Base-by-base conservation (phyloP, 2,329 filamentous ascomycete species). In the Penicillium olsonii region DNA sequence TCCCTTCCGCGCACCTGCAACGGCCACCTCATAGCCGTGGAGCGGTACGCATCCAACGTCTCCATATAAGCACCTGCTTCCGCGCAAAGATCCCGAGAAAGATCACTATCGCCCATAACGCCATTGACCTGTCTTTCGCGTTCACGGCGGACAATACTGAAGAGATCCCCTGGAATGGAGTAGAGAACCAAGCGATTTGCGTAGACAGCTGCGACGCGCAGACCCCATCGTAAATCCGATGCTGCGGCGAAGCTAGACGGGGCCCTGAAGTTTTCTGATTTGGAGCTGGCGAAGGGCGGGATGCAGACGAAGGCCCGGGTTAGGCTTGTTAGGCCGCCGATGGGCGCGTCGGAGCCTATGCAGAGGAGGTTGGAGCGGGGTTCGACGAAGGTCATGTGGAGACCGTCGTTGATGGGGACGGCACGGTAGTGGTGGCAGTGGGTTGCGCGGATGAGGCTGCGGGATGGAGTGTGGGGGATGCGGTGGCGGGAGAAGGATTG, bases 331-430 rank as follows among this genome's bases (percentile, higher is more conserved):
- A 75, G 79, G 37, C 82, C 81, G n/a, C 74, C 74, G 15, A 82
- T 69, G 1, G 83, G 81, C 0, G 81, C 78, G 69, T 87, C 82
- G 38, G 76, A 82, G 3, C 85, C 84, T 14, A 88, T 68, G 52
- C 79, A 84, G 6, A 88, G 74, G 8, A 75, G 66, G 9, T 76
- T 78, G 1, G 75, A 80, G 10, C 67, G 66, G 4, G 84, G 83
- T 60, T 87, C 84, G 6, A 82, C 82, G 63, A 86, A 87, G 5
- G 87, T 67, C 29, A 88, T 74, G 57, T 87, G 83, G 48, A 80
- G 72, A 2, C 84, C 84, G 63, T 88, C 85, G 53, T 82, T 84
- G 33, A 88, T 65, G 3, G 85, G 84, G 11, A 86, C 69, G 2
- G 84, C 84, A 38, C 78, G 79, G 59, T 84, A 86, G 58, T 87